Percentiles rank a stretch among this genome's conserved stretches.
Conservation (phyloP, 2,329 filamentous ascomycete genomes). For the Neonectria magnoliae region DNA sequence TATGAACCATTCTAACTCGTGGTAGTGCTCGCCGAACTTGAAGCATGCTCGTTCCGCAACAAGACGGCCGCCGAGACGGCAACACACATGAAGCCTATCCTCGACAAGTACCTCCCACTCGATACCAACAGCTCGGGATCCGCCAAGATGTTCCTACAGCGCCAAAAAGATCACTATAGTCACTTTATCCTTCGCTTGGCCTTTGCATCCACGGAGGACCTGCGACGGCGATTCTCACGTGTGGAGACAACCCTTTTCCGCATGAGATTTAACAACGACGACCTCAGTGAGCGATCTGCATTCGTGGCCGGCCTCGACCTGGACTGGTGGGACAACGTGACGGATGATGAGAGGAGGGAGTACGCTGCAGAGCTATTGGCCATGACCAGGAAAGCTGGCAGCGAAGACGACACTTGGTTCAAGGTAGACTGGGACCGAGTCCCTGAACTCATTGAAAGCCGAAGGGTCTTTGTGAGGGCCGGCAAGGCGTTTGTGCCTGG, state of each 20-base stretch:
- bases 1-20: conserved; percentile 16
- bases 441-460: conserved; percentile 84
- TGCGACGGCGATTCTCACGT: conserved; percentile 84
- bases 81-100: conserved; percentile 82
- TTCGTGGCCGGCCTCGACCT: conserved; percentile 84
- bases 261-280: conserved; percentile 81
- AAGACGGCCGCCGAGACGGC: conserved; percentile 83
- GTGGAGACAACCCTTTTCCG: conserved; percentile 92
- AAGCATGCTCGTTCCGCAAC: conserved; percentile 96
- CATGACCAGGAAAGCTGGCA: conserved; percentile 51
- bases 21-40: conserved; percentile 84
- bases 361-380: conserved; percentile 70
- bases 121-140: conserved; percentile 75
- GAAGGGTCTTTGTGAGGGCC: conserved; percentile 78
- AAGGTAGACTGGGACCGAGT: conserved; percentile 97
- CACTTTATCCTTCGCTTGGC: conserved; percentile 96
- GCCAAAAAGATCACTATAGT: conserved; percentile 96
- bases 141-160: conserved; percentile 72
- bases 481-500: conserved; percentile 94
- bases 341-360: conserved; percentile 78
- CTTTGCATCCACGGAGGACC: conserved; percentile 90
- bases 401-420: conserved; percentile 89
- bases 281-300: conserved; percentile 73
- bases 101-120: conserved; percentile 88
- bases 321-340: conserved; percentile 90